Evolutionary conservation across 495 filamentous ascomycete genomes (phyloP), one percentile per base, ranked within the genome.

Genomic region (Xylaria telfairii): DNA sequence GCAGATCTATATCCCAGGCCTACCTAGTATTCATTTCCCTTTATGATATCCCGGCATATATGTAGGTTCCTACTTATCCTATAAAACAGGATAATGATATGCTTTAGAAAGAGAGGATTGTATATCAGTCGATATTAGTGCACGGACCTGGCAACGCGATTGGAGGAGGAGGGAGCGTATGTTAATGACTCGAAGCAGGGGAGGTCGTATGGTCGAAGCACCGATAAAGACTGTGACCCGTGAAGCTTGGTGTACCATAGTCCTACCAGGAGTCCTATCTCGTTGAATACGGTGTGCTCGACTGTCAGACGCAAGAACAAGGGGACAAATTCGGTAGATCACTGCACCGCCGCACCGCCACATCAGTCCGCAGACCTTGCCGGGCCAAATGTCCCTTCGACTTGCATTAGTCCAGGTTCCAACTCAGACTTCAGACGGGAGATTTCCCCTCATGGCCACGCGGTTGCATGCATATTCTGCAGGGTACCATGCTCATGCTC

Each of bases 381-480:
- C 51, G 51, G 51, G 51, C 24, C 24, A 53, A 30, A 26, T 28
- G 26, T 54, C 30, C 51, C 51, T 28, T 7, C 19, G 51, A 7
- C 24, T 37, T 34, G 59, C 21, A 62, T 41, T 62, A 41, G 28
- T 12, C 6, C 1, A 19, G 37, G 59, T 13, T 41, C 59, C 59
- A 42, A 15, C 21, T 24, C 37, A 30, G 41, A 41, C 17, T 32
- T 46, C 32, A 12, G 7, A 64, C 41, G 64, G 64, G 47, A 53
- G 42, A 65, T 30, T 28, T 41, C 13, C 47, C 32, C 21, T 63
- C 4, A 12, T 15, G 44, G 42, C 41, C 46, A 30, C 28, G 34
- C 46, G 46, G 64, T 34, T 66, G 64, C 64, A 66, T 54, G 64
- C 62, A 53, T 47, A 5, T n/a, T n/a, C 42, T 42, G 64, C 64